Base-by-base conservation (phyloP, 2,329 filamentous ascomycete species). In the Trichophyton simii region DNA sequence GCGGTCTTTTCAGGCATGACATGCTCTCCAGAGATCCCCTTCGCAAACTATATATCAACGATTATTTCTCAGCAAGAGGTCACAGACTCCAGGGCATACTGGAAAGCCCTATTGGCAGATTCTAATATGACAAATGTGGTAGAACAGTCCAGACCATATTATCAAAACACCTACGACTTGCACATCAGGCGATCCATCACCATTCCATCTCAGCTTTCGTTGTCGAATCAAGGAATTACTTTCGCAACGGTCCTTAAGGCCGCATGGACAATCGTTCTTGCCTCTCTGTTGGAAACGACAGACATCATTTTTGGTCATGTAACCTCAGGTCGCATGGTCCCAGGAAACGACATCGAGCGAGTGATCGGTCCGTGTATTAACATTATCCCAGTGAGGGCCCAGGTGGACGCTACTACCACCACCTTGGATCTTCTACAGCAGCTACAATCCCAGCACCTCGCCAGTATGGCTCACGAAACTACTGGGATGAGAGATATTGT, bases 221-320 rank as follows among this genome's bases (percentile, higher is more conserved):
- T 41, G 84, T 41, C 38, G 15, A 41, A 15, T 15, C 38, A 41
- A 57, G 78, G 80, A 61, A 78, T 82, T 62, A 85, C 83, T 0
- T 74, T 80, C 13, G 82, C 82, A 0, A 83, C 81, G 0, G 71
- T 85, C 0, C 81, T 82, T 0, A 83, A 82, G 0, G 82, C 82
- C 0, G 82, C 82, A 0, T 86, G 83, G 82, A 79, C 82, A 0
- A 68, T 83, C 2, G 79, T 78, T 25, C 78, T 85, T 0, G 77
- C 82, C 0, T 77, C 76, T 0, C 77, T 77, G 9, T 74, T 80
- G 0, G 64, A 65, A 1, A 66, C 71, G 6, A 71, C 70, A 3
- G 82, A 85, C 66, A 78, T 85, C 54, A 75, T 80, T 5, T 85
- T 85, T 64, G 82, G 82, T 58, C 81, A 83, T 66, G 81, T 85